Base-by-base conservation (phyloP, 106 monocot species). In the Phalaenopsis aphrodite region DNA sequence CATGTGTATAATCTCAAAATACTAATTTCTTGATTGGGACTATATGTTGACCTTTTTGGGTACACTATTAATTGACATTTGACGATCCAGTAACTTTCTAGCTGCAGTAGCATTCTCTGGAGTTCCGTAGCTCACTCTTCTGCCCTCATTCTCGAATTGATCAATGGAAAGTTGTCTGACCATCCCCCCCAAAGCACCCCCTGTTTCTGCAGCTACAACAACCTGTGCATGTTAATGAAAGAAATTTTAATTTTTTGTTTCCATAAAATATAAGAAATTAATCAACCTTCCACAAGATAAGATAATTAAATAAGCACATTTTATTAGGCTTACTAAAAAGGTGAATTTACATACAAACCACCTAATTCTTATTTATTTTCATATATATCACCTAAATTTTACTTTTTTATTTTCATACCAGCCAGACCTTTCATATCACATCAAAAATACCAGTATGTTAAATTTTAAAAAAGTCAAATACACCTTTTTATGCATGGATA, bases 91-190 rank as follows among this genome's bases (percentile, higher is more conserved):
- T 78, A 99, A 82, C 75, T 94, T 99, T 79, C 98, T 89, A 75
- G 98, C 94, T 77, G 98, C 98, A 76, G 91, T 89, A 64, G 91
- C 98, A 91, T 74, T 99, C 84, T 99, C 98, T 80, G 93, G 94
- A 78, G 98, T 99, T 64, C 98, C 98, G 88, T 99, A 99, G 77
- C 90, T 94, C 42, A 99, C 98, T 78, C 98, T 88, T 80, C 98
- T 91, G 18, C 98, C 94, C 85, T 99, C 98, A 89, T 99, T 94
- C 83, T 99, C 98, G 88, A 99, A 99, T 56, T 94, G 98, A 72
- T 99, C 98, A 30, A 99, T 99, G 24, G 98, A 94, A 45, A 99
- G 94, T 83, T 94, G 94, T 41, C 98, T 87, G 49, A 94, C 94
- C 93, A 99, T 84, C 37, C 98, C 98, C 79, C 98, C 98, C 81